Conservation (phyloP, 345 rosid species). For the Melaleuca quinquenervia region DNA sequence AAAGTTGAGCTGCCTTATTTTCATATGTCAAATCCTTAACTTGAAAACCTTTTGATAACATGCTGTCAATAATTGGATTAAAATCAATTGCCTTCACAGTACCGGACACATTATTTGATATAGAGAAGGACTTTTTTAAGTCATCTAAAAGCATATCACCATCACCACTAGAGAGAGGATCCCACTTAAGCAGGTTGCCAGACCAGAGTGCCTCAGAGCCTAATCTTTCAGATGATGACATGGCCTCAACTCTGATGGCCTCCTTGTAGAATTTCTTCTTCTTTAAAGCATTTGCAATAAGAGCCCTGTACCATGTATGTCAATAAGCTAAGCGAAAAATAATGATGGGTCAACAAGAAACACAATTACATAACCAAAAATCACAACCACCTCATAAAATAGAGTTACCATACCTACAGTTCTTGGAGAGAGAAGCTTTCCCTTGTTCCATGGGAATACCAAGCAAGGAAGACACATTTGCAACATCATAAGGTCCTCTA, state of each 20-base stretch:
- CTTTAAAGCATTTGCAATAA: conserved; percentile 51
- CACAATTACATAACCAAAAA: neutral
- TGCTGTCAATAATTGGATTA: conserved; percentile 24
- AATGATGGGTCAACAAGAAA: neutral
- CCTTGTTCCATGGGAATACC: conserved; percentile 69
- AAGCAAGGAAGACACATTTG: conserved; percentile 59
- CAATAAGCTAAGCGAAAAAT: neutral
- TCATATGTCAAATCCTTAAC: conserved; percentile 26
- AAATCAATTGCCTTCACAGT: conserved; percentile 46
- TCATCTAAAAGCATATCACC: conserved; percentile 79
- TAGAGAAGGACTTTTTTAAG: conserved; percentile 41
- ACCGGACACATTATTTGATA: conserved; percentile 19
- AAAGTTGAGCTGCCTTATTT: conserved; percentile 12
- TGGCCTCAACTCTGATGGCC: conserved; percentile 49
- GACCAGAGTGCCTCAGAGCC: conserved; percentile 26
- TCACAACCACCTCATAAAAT: neutral
- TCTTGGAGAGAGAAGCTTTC: conserved; percentile 64
- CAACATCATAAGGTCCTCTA: conserved; percentile 84
- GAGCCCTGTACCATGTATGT: conserved; percentile 26
- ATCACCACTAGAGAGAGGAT: conserved; percentile 77
- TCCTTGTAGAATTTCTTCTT: conserved; percentile 68
- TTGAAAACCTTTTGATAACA: conserved; percentile 40
- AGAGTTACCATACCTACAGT: conserved; percentile 50
- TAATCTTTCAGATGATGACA: conserved; percentile 22
- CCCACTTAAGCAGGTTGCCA: conserved; percentile 63